Evolutionary conservation across 2,329 filamentous ascomycete genomes (phyloP), one percentile per base, ranked within the genome.

Genomic region (Phialophora tarda): DNA sequence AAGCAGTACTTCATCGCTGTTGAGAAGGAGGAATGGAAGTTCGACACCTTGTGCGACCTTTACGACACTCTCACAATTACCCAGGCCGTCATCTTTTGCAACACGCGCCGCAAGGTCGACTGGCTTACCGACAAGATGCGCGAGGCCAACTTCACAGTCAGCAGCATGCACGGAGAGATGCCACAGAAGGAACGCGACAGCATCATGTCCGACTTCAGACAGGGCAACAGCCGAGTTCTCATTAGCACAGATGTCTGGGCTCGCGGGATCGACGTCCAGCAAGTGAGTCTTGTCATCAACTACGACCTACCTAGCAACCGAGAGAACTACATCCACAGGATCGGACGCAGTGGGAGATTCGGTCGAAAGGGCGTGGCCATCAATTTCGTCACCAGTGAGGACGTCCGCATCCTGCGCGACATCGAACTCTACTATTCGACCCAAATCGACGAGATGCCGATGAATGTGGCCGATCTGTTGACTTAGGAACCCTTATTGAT

Each of bases 91-190:
- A 99, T 99, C 78, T 99, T 99, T 85, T 99, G 95, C 86, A 99
- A 99, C 82, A 99, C 95, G 6, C 90, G 95, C 72, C 89, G 95
- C 79, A 99, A 99, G 91, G 95, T 99, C 61, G 95, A 99, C 79
- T 99, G 95, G 95, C 83, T 99, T 67, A 98, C 95, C 4, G 95
- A 99, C 82, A 99, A 99, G 85, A 97, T 99, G 92, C 91, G 93
- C 71, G 95, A 97, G 79, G 92, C 93, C 74, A 97, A 99, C 82
- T 99, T 99, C 79, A 99, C 95, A 0, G 95, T 99, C 72, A 96
- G 91, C 74, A 94, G 91, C 74, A 99, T 99, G 95, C 95, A 99
- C 78, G 95, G 95, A 72, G 95, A 99, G 75, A 99, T 99, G 95
- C 93, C 93, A 26, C 95, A 99, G 79, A 95, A 95, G 81, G 93